phyloP scores from a whole-genome alignment of 2,329 filamentous ascomycete genomes.

The Epichloe uncinata region DNA sequence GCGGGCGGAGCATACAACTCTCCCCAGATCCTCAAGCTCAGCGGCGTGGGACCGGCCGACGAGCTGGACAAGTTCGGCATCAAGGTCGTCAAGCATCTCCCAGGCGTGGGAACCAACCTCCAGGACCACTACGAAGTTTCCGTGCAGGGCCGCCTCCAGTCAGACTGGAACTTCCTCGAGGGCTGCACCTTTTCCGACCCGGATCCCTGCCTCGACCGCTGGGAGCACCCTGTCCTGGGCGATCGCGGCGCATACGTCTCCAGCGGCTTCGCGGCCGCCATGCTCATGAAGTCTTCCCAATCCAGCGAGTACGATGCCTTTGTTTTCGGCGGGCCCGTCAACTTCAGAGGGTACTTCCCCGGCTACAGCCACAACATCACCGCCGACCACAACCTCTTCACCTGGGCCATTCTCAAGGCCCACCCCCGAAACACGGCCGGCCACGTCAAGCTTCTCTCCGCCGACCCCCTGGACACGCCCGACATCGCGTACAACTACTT shows the following conservation, averaged over 20 bases:
- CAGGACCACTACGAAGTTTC: constrained; percentile 18
- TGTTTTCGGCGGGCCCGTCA: constrained; percentile 15
- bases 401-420: constrained; percentile 37
- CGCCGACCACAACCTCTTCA: constrained; percentile 21
- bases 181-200: constrained; percentile 17
- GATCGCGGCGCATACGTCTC: constrained; percentile 13
- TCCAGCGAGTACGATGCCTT: constrained; percentile 17
- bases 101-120: constrained; percentile 47
- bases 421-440: constrained; percentile 48
- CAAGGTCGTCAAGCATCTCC: constrained; percentile 39
- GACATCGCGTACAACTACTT: constrained; percentile 51
- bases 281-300: constrained; percentile 16
- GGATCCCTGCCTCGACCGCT: constrained; percentile 23
- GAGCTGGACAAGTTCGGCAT: constrained; percentile 32
- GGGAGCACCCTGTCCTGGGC: constrained; percentile 8
- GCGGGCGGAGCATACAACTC: constrained; percentile 33
- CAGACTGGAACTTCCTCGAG: constrained; percentile 4
- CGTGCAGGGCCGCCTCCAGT: constrained; percentile 8
- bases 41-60: constrained; percentile 27
- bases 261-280: constrained; percentile 11
- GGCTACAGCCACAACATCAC: constrained; percentile 11
- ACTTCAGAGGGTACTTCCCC: constrained; percentile 18
- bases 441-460: constrained; percentile 44
- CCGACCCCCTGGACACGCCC: constrained; percentile 47
- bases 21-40: constrained; percentile 32